Conservation (phyloP, 371 early-diverging fungal species). For the Haplosporangium sp. region DNA sequence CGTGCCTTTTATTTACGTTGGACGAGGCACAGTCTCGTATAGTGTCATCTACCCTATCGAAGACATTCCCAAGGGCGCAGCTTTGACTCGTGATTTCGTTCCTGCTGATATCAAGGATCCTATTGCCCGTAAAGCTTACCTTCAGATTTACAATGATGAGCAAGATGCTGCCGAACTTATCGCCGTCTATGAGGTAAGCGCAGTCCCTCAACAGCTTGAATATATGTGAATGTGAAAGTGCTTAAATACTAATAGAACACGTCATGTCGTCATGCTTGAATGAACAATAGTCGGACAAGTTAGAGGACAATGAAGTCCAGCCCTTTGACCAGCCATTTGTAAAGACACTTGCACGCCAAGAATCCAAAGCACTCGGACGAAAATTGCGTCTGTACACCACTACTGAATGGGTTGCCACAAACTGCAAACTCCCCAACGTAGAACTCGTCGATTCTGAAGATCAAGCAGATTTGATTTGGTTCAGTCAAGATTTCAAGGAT, state of each 20-base stretch:
- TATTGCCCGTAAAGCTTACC: constrained; percentile 61
- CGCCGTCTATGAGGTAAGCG: constrained; percentile 46
- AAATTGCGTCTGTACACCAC: constrained; percentile 58
- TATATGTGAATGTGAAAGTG: neutral
- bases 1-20: constrained; percentile 70
- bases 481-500: constrained; percentile 61
- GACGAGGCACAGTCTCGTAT: constrained; percentile 71
- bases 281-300: constrained; percentile 29
- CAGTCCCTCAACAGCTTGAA: no score
- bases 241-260: neutral
- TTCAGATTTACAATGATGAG: constrained; percentile 60
- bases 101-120: constrained; percentile 60
- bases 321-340: constrained; percentile 47
- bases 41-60: constrained; percentile 70
- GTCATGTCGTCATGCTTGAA: no score
- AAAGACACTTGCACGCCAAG: constrained; percentile 17
- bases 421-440: constrained; percentile 62
- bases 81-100: constrained; percentile 63
- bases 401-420: constrained; percentile 63
- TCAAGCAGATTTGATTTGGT: constrained; percentile 68
- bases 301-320: constrained; percentile 28
- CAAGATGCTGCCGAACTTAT: constrained; percentile 57
- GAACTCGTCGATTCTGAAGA: constrained; percentile 59
- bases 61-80: constrained; percentile 63
- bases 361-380: constrained; percentile 17